phyloP scores from a whole-genome alignment of 2,329 filamentous ascomycete genomes.

The Hypoxylon sp. region DNA sequence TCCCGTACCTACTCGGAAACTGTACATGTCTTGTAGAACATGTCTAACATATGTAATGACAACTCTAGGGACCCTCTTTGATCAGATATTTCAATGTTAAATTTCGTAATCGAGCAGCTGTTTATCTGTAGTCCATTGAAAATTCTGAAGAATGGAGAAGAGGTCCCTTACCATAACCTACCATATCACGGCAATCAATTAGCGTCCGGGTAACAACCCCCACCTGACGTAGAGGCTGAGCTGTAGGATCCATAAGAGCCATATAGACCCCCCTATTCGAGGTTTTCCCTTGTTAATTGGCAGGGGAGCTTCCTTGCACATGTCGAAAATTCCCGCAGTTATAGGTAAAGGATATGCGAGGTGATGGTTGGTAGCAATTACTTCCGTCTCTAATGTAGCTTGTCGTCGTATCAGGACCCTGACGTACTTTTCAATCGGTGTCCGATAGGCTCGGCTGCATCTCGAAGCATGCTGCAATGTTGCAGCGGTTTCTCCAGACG shows the following conservation, averaged over 20 bases:
- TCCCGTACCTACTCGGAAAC: not conserved
- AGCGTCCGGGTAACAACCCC: conserved; percentile 14
- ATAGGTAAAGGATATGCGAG: conserved; percentile 5
- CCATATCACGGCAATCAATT: conserved; percentile 23
- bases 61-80: not conserved
- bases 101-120: not conserved
- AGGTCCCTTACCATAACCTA: conserved; percentile 5
- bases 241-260: conserved; percentile 16
- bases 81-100: not conserved
- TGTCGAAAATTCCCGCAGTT: conserved; percentile 33
- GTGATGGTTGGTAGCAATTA: conserved; percentile 21
- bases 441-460: conserved; percentile 32
- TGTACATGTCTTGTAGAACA: not conserved
- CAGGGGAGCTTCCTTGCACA: conserved; percentile 1
- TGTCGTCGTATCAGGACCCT: conserved; percentile 24
- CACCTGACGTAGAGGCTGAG: conserved; percentile 28
- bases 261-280: not conserved
- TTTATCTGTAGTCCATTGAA: not conserved
- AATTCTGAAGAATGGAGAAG: conserved; percentile 1
- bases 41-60: not conserved
- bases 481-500: conserved; percentile 16
- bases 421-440: not conserved
- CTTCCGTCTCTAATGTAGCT: conserved; percentile 11
- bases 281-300: conserved; percentile 4
- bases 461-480: conserved; percentile 7